These are phyloP conservation scores for Simplicillium sp. DNA, from an alignment of 2,329 filamentous ascomycete genomes.

Conservation along the genomic window DNA sequence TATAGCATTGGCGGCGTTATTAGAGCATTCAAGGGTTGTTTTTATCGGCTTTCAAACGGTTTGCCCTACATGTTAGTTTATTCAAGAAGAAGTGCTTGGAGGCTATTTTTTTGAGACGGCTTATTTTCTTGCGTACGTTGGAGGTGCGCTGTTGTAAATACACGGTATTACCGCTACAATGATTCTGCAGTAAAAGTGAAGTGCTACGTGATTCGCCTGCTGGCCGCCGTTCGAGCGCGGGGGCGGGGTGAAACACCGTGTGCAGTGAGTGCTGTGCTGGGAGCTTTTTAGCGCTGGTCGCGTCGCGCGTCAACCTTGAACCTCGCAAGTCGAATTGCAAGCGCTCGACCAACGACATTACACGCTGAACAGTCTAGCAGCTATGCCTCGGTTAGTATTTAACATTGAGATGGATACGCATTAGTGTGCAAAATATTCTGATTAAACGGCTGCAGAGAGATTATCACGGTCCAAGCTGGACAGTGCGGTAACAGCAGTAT, in stretches of 20 bases:
- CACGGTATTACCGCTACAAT: too few relatives aligned
- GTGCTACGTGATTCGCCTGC: too few relatives aligned
- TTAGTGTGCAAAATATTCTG: neutral
- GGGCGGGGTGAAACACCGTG: too few relatives aligned
- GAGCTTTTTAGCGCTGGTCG: too few relatives aligned
- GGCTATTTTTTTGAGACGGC: neutral
- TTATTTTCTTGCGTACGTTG: neutral
- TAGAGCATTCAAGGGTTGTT: conserved; percentile 3
- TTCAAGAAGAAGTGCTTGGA: neutral
- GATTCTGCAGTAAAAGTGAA: too few relatives aligned
- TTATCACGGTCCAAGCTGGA: conserved; percentile 97
- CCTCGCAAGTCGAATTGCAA: neutral
- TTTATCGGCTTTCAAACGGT: neutral
- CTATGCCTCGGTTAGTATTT: conserved; percentile 16
- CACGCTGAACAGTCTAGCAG: conserved; percentile 4
- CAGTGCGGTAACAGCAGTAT: conserved; percentile 98
- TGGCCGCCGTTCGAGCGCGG: too few relatives aligned
- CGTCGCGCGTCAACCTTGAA: neutral
- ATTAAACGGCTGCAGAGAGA: conserved; percentile 57
- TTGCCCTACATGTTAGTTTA: conserved; percentile 2
- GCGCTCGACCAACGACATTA: neutral
- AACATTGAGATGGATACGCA: neutral
- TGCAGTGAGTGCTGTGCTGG: too few relatives aligned
- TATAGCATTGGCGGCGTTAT: conserved; percentile 7
- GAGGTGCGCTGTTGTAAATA: too few relatives aligned